Base-by-base conservation (phyloP, 2,329 filamentous ascomycete genomes). In the Phoma herbarum region DNA sequence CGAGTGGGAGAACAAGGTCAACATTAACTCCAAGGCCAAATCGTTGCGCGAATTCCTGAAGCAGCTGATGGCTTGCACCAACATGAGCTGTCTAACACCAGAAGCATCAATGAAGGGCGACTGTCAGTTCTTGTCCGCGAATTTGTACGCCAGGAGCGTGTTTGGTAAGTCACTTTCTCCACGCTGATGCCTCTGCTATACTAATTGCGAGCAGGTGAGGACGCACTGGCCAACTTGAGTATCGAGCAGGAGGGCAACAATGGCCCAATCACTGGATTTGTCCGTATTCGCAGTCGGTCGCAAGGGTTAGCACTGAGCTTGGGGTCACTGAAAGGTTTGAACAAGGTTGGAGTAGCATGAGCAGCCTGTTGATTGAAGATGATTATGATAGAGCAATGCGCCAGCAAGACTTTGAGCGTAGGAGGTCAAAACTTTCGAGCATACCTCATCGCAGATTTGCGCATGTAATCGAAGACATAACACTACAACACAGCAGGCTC, bases 1-100 rank as follows among this genome's bases (percentile, higher is more conserved):
- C 68, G 95, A 99, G 77, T 99, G 95, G 95, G 95, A 99, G 84
- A 99, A 99, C 83, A 99, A 99, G 86, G 94, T 99, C 79, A 99
- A 99, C 82, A 98, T 99, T 82, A 97, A 97, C 81, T 96, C 92
- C 64, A 98, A 97, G 84, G 92, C 92, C 67, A 96, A 94, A 83
- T 90, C 87, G 26, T 84, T 99, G 61, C 88, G 94, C 48, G 92
- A 96, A 20, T 99, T 99, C 86, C 82, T 99, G 64, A 90, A 92
- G 68, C 90, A 96, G 76, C 83, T 99, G 60, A 98, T 98, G 95
- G 92, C 93, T 61, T 94, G 91, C 77, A 99, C 95, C 52, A 98
- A 99, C 80, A 99, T 99, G 95, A 95, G 89, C 77, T 99, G 95
- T 78, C 81, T 99, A 72, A 99, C 95, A 7, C 95, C 95, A 3